A percentile compares a stretch with the other conserved stretches of the same genome.
phyloP scores from a whole-genome alignment of 352 stramenopile genomes.

The Globisporangium rhizosaccharum region DNA sequence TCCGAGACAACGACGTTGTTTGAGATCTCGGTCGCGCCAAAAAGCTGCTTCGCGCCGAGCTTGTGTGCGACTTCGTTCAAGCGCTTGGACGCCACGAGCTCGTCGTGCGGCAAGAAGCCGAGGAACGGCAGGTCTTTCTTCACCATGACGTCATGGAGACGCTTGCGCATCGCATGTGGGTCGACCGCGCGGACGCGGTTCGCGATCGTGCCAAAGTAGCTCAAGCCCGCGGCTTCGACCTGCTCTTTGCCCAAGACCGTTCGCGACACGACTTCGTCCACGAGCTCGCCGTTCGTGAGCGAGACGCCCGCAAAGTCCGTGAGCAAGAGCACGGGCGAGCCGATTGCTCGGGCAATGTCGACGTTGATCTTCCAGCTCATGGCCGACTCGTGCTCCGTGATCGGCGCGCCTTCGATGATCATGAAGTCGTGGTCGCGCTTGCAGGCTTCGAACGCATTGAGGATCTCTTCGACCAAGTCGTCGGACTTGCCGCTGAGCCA shows the following conservation, averaged over 20 bases:
- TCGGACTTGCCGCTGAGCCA: slow-evolving; percentile 58
- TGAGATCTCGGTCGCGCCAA: slow-evolving; percentile 49
- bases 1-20: slow-evolving; percentile 70
- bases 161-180: slow-evolving; percentile 26
- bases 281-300: slow-evolving; percentile 22
- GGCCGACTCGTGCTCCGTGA: slow-evolving; percentile 58
- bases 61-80: slow-evolving; percentile 71
- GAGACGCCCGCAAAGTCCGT: slow-evolving; percentile 40
- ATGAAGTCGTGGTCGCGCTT: slow-evolving; percentile 72
- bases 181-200: slow-evolving; percentile 54
- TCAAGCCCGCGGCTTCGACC: slow-evolving; percentile 47
- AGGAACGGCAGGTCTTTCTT: slow-evolving; percentile 51
- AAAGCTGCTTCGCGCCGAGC: slow-evolving; percentile 58
- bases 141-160: slow-evolving; percentile 26
- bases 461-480: slow-evolving; percentile 63
- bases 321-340: slow-evolving; percentile 53
- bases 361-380: slow-evolving; percentile 81
- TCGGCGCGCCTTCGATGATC: slow-evolving; percentile 72
- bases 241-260: slow-evolving; percentile 54
- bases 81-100: slow-evolving; percentile 70
- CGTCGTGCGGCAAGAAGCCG: slow-evolving; percentile 58
- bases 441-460: slow-evolving; percentile 51
- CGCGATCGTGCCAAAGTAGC: slow-evolving; percentile 67
- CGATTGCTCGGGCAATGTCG: slow-evolving; percentile 69
- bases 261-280: slow-evolving; percentile 53